Evolutionary conservation across 2,329 filamentous ascomycete genomes (phyloP).

Genomic region (Alternaria sp.): DNA sequence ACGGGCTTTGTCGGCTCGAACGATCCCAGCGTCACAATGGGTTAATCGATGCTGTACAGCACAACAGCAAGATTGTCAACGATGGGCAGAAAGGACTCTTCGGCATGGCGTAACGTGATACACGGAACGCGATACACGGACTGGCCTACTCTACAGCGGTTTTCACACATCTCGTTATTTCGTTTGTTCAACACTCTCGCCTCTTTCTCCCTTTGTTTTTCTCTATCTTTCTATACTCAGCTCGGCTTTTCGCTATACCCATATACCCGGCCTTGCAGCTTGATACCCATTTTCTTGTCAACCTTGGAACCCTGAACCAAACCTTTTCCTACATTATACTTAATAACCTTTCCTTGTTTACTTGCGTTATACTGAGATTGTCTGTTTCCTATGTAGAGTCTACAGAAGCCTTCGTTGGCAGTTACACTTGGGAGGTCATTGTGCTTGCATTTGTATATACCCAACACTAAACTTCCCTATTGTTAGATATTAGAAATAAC

Average conservation of each 20-base stretch:
- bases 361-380: neutral
- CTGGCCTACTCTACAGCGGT: constrained; percentile 6
- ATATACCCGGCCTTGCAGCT: constrained; percentile 4
- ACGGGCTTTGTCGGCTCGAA: constrained; percentile 40
- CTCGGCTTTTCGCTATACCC: constrained; percentile 10
- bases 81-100: constrained; percentile 8
- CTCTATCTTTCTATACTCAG: constrained; percentile 4
- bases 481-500: constrained; percentile 1
- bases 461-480: neutral
- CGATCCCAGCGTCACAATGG: constrained; percentile 32
- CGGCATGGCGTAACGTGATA: constrained; percentile 16
- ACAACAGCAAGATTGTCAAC: constrained; percentile 9
- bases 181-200: constrained; percentile 12
- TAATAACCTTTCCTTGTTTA: neutral
- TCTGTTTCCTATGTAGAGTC: constrained; percentile 9
- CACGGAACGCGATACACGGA: constrained; percentile 11
- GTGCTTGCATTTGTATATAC: constrained; percentile 5
- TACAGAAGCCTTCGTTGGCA: constrained; percentile 4
- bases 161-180: constrained; percentile 6
- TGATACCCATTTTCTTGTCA: constrained; percentile 3
- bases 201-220: neutral
- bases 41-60: constrained; percentile 12
- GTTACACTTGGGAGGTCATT: neutral
- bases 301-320: neutral
- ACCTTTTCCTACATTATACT: neutral